These are phyloP conservation scores for Backusella morwellensis DNA, from an alignment of 192 early-diverging fungal species.

Conservation along the genomic window DNA sequence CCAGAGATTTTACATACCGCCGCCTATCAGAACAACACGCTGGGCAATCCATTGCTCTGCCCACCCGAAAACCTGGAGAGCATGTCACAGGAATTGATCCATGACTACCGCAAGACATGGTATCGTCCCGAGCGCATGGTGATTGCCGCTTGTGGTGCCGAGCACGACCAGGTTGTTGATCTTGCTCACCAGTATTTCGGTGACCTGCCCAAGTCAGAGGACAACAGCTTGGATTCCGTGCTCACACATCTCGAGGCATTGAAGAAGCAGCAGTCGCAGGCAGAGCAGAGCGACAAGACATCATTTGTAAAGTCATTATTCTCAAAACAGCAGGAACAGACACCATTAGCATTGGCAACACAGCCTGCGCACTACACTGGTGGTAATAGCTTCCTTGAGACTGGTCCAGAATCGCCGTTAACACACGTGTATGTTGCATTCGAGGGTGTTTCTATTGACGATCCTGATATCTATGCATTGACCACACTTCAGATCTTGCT, in stretches of 20 bases:
- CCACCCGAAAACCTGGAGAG: slow-evolving; percentile 61
- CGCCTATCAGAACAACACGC: slow-evolving; percentile 73
- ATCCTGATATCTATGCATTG: slow-evolving; percentile 90
- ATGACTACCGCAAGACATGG: slow-evolving; percentile 75
- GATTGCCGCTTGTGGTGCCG: slow-evolving; percentile 81
- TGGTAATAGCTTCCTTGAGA: slow-evolving; percentile 70
- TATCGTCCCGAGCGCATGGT: slow-evolving; percentile 92
- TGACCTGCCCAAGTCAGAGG: slow-evolving; percentile 43
- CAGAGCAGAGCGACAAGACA: neutral
- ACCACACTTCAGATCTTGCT: slow-evolving; percentile 88
- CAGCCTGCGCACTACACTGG: slow-evolving; percentile 76
- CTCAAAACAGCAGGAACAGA: neutral
- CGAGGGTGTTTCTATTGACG: slow-evolving; percentile 77
- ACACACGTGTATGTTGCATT: slow-evolving; percentile 92
- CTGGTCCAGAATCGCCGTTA: slow-evolving; percentile 59
- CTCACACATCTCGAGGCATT: slow-evolving; percentile 17
- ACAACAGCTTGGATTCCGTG: slow-evolving; percentile 22
- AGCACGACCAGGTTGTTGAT: slow-evolving; percentile 80
- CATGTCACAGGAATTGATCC: slow-evolving; percentile 69
- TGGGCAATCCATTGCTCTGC: slow-evolving; percentile 82
- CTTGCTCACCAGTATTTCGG: slow-evolving; percentile 76
- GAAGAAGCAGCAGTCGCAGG: slow-evolving; percentile 22
- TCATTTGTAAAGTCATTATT: slow-evolving; percentile 34
- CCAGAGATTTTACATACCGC: slow-evolving; percentile 86
- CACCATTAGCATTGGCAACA: slow-evolving; percentile 34